A percentile compares a stretch with the other conserved stretches of the same genome.
Evolutionary conservation across 345 rosid genomes (phyloP).

Genomic region (Anastatica hierochuntica): DNA sequence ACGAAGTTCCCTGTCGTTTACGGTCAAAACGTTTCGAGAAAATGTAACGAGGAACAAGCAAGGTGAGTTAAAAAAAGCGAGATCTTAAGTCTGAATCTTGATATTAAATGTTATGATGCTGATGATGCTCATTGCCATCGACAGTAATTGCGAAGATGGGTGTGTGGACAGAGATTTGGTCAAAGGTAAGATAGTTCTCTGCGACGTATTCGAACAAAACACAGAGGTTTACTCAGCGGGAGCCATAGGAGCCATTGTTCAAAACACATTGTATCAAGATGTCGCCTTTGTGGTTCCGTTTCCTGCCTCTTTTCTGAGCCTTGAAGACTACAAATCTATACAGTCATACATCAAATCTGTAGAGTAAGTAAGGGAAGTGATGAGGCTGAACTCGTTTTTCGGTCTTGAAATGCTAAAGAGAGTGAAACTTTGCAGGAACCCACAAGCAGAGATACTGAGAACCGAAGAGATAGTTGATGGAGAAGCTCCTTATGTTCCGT

Average conservation of each 20-base stretch:
- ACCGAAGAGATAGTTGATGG: constrained; percentile 20
- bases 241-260: constrained; percentile 30
- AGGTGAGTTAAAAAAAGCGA: constrained; percentile 10
- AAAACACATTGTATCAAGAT: not conserved
- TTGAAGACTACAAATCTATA: not conserved
- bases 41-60: not conserved
- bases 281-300: constrained; percentile 15
- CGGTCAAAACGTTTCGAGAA: constrained; percentile 1
- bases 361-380: constrained; percentile 12
- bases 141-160: constrained; percentile 14
- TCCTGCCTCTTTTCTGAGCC: constrained; percentile 14
- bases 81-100: not conserved
- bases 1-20: constrained; percentile 21
- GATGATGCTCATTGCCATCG: constrained; percentile 1
- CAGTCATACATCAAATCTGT: constrained; percentile 23
- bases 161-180: constrained; percentile 23
- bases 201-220: not conserved
- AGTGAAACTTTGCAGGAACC: constrained; percentile 12
- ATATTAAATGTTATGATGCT: not conserved
- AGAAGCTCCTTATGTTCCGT: constrained; percentile 27
- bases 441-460: constrained; percentile 26
- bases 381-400: not conserved
- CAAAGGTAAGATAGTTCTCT: constrained; percentile 34
- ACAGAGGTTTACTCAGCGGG: constrained; percentile 18
- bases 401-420: not conserved